phyloP scores from a whole-genome alignment of 2,329 filamentous ascomycete species.

The Mariannaea elegans region DNA sequence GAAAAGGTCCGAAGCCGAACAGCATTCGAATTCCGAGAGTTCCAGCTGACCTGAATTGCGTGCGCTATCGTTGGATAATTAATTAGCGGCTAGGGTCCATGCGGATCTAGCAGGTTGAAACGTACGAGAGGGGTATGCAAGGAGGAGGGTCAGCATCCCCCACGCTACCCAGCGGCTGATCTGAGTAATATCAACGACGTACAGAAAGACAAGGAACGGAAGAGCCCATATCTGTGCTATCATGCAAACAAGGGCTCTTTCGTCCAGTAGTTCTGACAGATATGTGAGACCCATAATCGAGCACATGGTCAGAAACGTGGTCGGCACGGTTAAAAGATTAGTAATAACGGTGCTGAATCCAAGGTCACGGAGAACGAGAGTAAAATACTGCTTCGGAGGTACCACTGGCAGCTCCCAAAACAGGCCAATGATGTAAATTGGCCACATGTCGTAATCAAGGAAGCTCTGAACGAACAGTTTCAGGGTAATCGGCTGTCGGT shows the following conservation, averaged over 20 bases:
- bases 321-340: constrained; percentile 26
- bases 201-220: constrained; percentile 44
- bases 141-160: constrained; percentile 41
- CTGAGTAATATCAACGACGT: constrained; percentile 22
- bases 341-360: constrained; percentile 25
- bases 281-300: constrained; percentile 39
- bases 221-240: constrained; percentile 47
- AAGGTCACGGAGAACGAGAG: constrained; percentile 54
- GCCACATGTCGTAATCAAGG: constrained; percentile 66
- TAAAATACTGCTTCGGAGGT: constrained; percentile 60
- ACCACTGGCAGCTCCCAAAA: constrained; percentile 54
- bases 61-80: constrained; percentile 43
- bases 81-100: background rate
- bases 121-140: constrained; percentile 44
- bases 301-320: constrained; percentile 23
- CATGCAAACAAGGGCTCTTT: constrained; percentile 41
- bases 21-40: constrained; percentile 66
- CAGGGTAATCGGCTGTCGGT: constrained; percentile 56
- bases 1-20: constrained; percentile 70
- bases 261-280: constrained; percentile 43
- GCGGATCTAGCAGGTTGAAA: background rate
- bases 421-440: constrained; percentile 61
- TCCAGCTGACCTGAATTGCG: constrained; percentile 59
- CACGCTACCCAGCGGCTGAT: constrained; percentile 44
- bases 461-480: constrained; percentile 58